Conservation (phyloP, 2,329 filamentous ascomycete genomes). For the Verruconis gallopava region DNA sequence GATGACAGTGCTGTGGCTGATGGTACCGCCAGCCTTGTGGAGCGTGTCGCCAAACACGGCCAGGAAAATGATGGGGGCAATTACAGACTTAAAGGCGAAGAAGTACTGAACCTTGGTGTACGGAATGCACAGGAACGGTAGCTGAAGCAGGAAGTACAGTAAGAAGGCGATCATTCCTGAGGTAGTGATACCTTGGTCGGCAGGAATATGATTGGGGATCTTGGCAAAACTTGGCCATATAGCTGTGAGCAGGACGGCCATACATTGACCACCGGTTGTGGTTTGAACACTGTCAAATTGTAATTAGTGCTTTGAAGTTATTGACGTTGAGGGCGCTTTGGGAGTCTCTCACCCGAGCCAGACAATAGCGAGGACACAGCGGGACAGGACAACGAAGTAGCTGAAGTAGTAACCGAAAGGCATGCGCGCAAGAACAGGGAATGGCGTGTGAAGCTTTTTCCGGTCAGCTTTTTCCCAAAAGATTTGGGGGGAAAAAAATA, state of each 20-base stretch:
- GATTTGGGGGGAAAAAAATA: slow-evolving; percentile 3
- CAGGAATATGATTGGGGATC: slow-evolving; percentile 8
- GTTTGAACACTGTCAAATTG: slow-evolving; percentile 25
- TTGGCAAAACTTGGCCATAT: slow-evolving; percentile 10
- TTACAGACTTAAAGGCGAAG: slow-evolving; percentile 17
- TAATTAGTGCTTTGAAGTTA: not conserved
- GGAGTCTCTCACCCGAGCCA: slow-evolving; percentile 21
- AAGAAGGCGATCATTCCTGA: slow-evolving; percentile 28
- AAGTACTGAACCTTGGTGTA: slow-evolving; percentile 12
- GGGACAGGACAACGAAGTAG: slow-evolving; percentile 27
- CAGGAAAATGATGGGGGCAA: slow-evolving; percentile 18
- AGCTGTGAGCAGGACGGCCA: slow-evolving; percentile 8
- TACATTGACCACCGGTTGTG: slow-evolving; percentile 22
- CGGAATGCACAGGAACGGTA: slow-evolving; percentile 16
- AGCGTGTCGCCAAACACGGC: slow-evolving; percentile 16
- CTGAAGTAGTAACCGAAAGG: slow-evolving; percentile 31
- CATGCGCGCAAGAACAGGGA: slow-evolving; percentile 26
- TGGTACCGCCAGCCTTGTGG: slow-evolving; percentile 12
- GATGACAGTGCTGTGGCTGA: slow-evolving; percentile 15
- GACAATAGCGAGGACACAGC: slow-evolving; percentile 29
- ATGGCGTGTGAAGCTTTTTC: slow-evolving; percentile 16
- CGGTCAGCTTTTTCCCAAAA: slow-evolving; percentile 9
- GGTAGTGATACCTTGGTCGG: slow-evolving; percentile 31
- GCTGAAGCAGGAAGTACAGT: slow-evolving; percentile 11
- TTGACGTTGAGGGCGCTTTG: slow-evolving; percentile 13